Evolutionary conservation across 1,284 basidiomycete genomes (phyloP).

Genomic region (Sporisorium iseilematis-ciliati): DNA sequence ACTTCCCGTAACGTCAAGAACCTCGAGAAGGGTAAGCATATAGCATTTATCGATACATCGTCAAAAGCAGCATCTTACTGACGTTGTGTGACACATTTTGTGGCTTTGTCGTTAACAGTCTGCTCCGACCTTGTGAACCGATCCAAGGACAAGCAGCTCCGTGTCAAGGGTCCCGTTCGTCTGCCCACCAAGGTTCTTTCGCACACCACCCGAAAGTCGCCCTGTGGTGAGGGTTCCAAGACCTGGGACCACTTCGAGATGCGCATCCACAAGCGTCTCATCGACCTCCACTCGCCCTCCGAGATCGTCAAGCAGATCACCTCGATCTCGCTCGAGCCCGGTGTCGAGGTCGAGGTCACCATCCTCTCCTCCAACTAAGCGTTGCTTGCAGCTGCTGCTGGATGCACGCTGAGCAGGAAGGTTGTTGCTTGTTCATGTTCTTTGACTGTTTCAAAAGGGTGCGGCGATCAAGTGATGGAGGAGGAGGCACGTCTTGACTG

Average conservation of each 20-base stretch:
- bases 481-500: slow-evolving; percentile 28
- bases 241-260: slow-evolving; percentile 99
- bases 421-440: slow-evolving; percentile 3
- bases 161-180: slow-evolving; percentile 98
- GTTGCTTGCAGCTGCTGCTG: neutral
- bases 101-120: slow-evolving; percentile 74
- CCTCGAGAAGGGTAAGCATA: slow-evolving; percentile 92
- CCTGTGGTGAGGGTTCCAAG: slow-evolving; percentile 96
- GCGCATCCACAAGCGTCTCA: slow-evolving; percentile 99
- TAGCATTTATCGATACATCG: neutral
- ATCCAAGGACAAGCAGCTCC: slow-evolving; percentile 99
- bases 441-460: slow-evolving; percentile 19
- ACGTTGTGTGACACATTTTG: neutral
- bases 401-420: slow-evolving; percentile 4
- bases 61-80: neutral
- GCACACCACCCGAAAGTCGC: slow-evolving; percentile 87
- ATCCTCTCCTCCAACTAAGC: slow-evolving; percentile 76
- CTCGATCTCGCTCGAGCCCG: slow-evolving; percentile 97
- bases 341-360: slow-evolving; percentile 99
- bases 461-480: slow-evolving; percentile 10
- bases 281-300: slow-evolving; percentile 97
- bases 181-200: slow-evolving; percentile 98
- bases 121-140: slow-evolving; percentile 96
- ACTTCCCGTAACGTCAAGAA: slow-evolving; percentile 98
- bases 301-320: slow-evolving; percentile 99